phyloP scores from a whole-genome alignment of 441 rosid genomes.

The Bruguiera hainesii region DNA sequence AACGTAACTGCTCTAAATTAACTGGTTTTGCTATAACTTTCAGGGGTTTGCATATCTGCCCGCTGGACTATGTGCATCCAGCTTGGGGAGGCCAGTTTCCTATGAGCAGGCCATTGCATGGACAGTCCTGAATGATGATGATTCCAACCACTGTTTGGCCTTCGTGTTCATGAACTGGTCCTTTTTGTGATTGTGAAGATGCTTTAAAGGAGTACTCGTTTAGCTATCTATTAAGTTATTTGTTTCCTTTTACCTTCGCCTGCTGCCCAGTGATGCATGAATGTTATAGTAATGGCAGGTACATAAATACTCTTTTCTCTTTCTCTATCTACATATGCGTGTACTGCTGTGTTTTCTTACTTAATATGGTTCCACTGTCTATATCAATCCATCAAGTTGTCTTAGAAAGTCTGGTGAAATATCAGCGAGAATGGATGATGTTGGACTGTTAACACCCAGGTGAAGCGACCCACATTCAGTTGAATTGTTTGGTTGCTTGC shows the following conservation, averaged over 20 bases:
- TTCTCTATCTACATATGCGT: not conserved
- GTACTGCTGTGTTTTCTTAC: not conserved
- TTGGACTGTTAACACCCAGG: not conserved
- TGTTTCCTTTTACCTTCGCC: not conserved
- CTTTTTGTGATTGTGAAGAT: conserved; percentile 47
- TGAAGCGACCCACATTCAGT: conserved; percentile 2
- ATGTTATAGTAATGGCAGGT: conserved; percentile 13
- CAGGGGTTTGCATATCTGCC: conserved; percentile 83
- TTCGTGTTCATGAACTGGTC: conserved; percentile 88
- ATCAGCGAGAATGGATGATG: conserved; percentile 6
- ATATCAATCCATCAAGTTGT: too few relatives aligned
- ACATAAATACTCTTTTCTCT: conserved; percentile 11
- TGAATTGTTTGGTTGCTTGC: conserved; percentile 5
- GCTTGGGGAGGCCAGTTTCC: conserved; percentile 82
- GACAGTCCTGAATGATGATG: conserved; percentile 77
- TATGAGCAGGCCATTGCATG: conserved; percentile 80
- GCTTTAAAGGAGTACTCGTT: conserved; percentile 4
- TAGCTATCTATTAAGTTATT: conserved; percentile 26
- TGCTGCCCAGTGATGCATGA: not conserved
- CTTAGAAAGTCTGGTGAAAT: conserved; percentile 11
- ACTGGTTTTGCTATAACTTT: not conserved
- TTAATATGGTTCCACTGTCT: conserved; percentile 3
- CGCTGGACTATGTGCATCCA: conserved; percentile 66
- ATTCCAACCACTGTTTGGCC: conserved; percentile 71
- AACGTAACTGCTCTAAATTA: not conserved